Evolutionary conservation across 257 asterid genomes (phyloP), one percentile per base, ranked within the genome.

Genomic region (Buddleja alternifolia): DNA sequence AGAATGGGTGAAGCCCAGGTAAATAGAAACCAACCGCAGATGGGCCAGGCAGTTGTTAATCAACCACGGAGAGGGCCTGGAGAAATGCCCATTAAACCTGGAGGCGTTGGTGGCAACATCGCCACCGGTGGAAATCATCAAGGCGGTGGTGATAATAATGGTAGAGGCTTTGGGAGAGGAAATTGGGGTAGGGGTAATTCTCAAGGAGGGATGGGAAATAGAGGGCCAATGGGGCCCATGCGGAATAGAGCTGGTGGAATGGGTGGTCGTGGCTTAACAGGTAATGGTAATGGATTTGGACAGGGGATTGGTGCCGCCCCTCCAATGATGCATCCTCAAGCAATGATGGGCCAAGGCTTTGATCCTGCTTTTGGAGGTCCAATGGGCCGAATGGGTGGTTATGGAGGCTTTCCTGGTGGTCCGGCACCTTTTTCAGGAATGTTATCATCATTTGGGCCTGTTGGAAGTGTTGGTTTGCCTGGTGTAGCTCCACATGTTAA

Each of bases 401-500:
- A 88, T 63, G 97, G 96, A 44, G 94, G 94, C 48, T 93, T 84
- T 67, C 77, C 93, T 8, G 96, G 96, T 76, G 85, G 67, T 12
- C 99, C 91, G 6, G 84, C 86, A 39, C 90, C 80, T 15, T 91
- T 82, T 73, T 81, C 90, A 7, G 96, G 96, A 39, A 87, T 93
- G 83, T 32, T 91, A 34, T 78, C 96, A 73, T 86, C 91, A 7
- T 91, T 82, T 73, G 95, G 87, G 24, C 93, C 83, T 10, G 95
- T 93, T 29, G 96, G 90, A 40, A 63, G 74, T 59, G 90, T 93
- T 78, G 97, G 98, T 66, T 79, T 93, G 77, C 96, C 92, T 65
- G 98, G 98, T 60, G 97, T 93, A 54, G 99, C 97, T 65, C 99
- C 97, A 21, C 99, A 90, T 74, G 96, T 93, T 40, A 93, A 93